These are phyloP conservation scores for Elsinoe batatas DNA, from an alignment of 2,329 filamentous ascomycete genomes.

Conservation along the genomic window DNA sequence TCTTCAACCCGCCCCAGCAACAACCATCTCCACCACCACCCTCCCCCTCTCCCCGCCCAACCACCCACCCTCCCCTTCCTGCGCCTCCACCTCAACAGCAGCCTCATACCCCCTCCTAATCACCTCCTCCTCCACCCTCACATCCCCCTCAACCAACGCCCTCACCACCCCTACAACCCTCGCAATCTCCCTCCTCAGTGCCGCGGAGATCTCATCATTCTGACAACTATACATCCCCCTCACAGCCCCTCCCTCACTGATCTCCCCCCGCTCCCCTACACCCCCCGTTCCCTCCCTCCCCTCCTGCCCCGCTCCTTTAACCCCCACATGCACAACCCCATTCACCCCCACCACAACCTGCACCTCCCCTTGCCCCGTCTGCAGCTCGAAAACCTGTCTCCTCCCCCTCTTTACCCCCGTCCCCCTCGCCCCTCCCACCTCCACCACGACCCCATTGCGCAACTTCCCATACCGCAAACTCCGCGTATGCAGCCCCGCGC, in stretches of 20 bases:
- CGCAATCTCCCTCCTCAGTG: conserved; percentile 79
- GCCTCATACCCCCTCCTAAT: conserved; percentile 74
- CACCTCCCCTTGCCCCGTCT: conserved; percentile 56
- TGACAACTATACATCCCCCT: conserved; percentile 87
- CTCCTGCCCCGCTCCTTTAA: conserved; percentile 50
- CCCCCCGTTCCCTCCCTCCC: conserved; percentile 40
- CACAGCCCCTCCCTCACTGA: conserved; percentile 72
- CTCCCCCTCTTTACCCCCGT: conserved; percentile 66
- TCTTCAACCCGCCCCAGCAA: background rate
- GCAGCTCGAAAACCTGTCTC: conserved; percentile 79
- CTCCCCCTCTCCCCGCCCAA: conserved; percentile 30
- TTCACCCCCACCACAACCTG: conserved; percentile 91
- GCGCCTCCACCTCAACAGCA: conserved; percentile 56
- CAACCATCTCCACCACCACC: conserved; percentile 28
- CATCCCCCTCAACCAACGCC: conserved; percentile 69
- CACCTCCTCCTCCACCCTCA: conserved; percentile 83
- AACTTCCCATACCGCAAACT: conserved; percentile 91
- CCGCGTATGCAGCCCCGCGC: conserved; percentile 79
- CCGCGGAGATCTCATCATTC: conserved; percentile 71
- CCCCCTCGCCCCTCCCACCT: conserved; percentile 58
- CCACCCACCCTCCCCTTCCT: conserved; percentile 36
- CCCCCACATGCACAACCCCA: conserved; percentile 80
- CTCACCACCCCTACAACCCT: conserved; percentile 71
- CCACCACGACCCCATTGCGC: conserved; percentile 81
- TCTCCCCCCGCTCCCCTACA: conserved; percentile 58